A percentile compares a stretch with the other conserved stretches of the same genome.
phyloP scores from a whole-genome alignment of 2,329 filamentous ascomycete species.

The Cladosporium halotolerans region DNA sequence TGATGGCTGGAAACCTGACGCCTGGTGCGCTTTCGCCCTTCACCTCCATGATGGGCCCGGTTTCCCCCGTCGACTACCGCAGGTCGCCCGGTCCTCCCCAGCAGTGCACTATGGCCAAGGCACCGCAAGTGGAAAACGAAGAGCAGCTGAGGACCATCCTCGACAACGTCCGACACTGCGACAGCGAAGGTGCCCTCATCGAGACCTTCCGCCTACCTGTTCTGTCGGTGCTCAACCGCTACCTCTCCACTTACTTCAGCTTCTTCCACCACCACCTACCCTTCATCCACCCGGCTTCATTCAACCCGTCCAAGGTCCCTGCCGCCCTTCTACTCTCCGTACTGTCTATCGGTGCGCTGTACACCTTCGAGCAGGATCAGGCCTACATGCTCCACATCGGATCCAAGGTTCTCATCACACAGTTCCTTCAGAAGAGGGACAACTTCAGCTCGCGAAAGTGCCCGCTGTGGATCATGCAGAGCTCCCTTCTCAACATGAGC shows the following conservation, averaged over 20 bases:
- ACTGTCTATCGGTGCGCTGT: constrained; percentile 89
- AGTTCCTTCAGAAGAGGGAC: constrained; percentile 96
- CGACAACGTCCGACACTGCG: constrained; percentile 75
- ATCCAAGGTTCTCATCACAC: constrained; percentile 93
- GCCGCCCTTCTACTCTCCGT: constrained; percentile 82
- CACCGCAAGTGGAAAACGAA: constrained; percentile 76
- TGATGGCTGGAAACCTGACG: constrained; percentile 63
- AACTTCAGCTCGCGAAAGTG: constrained; percentile 98
- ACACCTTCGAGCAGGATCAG: constrained; percentile 94
- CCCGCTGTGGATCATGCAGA: constrained; percentile 97
- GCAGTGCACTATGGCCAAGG: constrained; percentile 57
- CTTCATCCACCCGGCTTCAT: constrained; percentile 89
- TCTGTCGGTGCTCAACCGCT: constrained; percentile 76
- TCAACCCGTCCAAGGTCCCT: constrained; percentile 71
- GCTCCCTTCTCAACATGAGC: constrained; percentile 94
- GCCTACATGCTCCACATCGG: constrained; percentile 97
- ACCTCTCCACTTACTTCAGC: constrained; percentile 92
- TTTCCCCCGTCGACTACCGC: constrained; percentile 62
- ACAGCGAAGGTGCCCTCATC: constrained; percentile 74
- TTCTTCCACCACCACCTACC: constrained; percentile 95
- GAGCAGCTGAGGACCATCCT: constrained; percentile 80
- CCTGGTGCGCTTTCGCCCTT: constrained; percentile 70
- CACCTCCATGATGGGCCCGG: constrained; percentile 59
- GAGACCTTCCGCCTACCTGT: constrained; percentile 85
- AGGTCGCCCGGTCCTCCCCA: constrained; percentile 64